A percentile compares a stretch with the other conserved stretches of the same genome.
Conservation (phyloP, 768 basidiomycete species). For the Termitomyces sp. region DNA sequence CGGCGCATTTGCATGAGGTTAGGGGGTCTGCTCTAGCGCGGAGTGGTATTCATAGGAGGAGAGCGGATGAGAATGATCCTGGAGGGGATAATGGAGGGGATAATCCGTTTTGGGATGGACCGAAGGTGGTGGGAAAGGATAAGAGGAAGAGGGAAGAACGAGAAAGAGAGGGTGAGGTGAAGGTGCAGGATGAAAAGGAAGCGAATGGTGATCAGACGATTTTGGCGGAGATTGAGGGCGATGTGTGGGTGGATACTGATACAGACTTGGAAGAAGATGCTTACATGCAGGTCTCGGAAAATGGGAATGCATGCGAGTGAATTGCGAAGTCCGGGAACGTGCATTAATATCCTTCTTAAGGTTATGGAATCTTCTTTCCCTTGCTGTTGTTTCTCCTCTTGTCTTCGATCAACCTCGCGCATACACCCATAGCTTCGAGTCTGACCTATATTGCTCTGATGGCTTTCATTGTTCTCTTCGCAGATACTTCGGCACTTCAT, state of each 20-base stretch:
- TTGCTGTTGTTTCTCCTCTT: neutral
- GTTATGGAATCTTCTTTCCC: neutral
- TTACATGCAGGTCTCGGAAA: neutral
- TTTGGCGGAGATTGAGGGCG: constrained; percentile 9
- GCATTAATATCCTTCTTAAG: neutral
- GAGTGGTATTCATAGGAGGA: neutral
- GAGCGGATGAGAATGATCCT: constrained; percentile 6
- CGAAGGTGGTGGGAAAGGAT: neutral
- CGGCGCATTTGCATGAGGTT: constrained; percentile 71
- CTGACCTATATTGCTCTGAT: neutral
- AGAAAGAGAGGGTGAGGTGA: neutral
- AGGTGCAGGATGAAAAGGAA: neutral
- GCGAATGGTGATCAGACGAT: neutral
- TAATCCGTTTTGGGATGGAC: constrained; percentile 13
- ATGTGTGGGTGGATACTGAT: constrained; percentile 19
- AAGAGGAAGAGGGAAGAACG: neutral
- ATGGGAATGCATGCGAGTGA: neutral
- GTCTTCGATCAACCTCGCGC: neutral
- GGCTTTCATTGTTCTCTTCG: neutral
- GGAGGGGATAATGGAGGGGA: constrained; percentile 3
- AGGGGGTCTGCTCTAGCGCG: neutral
- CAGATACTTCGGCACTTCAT: neutral
- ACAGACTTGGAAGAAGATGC: constrained; percentile 13
- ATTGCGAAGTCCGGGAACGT: neutral
- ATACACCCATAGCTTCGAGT: neutral